Evolutionary conservation across 257 asterid genomes (phyloP).

Genomic region (Scutellaria galericulata): DNA sequence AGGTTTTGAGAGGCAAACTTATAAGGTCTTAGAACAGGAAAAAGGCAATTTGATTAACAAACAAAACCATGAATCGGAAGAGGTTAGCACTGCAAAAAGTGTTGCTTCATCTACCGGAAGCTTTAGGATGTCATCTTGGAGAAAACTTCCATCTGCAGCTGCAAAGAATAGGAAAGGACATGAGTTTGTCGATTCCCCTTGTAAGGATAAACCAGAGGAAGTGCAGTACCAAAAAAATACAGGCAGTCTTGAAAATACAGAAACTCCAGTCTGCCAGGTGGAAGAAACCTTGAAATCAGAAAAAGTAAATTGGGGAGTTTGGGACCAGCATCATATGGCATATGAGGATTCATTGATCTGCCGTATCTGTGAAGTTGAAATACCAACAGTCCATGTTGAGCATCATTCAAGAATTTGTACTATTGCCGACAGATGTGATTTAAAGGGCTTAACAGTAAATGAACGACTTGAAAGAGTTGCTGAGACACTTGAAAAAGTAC

Average conservation of each 20-base stretch:
- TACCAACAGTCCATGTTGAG: conserved; percentile 91
- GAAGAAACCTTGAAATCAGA: conserved; percentile 58
- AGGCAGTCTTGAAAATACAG: conserved; percentile 46
- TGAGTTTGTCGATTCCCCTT: conserved; percentile 54
- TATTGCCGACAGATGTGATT: conserved; percentile 94
- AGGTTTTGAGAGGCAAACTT: conserved; percentile 37
- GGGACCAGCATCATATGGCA: conserved; percentile 78
- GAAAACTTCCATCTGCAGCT: conserved; percentile 85
- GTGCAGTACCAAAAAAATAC: conserved; percentile 48
- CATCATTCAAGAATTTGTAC: conserved; percentile 96
- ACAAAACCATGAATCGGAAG: conserved; percentile 60
- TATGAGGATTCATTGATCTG: conserved; percentile 91
- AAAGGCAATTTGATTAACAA: conserved; percentile 36
- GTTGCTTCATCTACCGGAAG: conserved; percentile 74
- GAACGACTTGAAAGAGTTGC: conserved; percentile 87
- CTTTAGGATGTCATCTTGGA: conserved; percentile 96
- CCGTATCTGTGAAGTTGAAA: conserved; percentile 97
- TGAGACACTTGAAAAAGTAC: conserved; percentile 83
- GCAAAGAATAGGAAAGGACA: conserved; percentile 59
- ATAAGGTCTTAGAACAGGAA: conserved; percentile 50
- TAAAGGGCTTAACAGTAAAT: conserved; percentile 84
- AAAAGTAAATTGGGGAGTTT: conserved; percentile 66
- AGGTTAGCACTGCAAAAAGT: conserved; percentile 71
- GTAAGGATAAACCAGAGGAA: conserved; percentile 47
- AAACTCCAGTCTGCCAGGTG: conserved; percentile 35